A percentile compares a stretch with the other conserved stretches of the same genome.
These are phyloP conservation scores for Thelephora terrestris DNA, from an alignment of 1,284 basidiomycete genomes.

Conservation along the genomic window DNA sequence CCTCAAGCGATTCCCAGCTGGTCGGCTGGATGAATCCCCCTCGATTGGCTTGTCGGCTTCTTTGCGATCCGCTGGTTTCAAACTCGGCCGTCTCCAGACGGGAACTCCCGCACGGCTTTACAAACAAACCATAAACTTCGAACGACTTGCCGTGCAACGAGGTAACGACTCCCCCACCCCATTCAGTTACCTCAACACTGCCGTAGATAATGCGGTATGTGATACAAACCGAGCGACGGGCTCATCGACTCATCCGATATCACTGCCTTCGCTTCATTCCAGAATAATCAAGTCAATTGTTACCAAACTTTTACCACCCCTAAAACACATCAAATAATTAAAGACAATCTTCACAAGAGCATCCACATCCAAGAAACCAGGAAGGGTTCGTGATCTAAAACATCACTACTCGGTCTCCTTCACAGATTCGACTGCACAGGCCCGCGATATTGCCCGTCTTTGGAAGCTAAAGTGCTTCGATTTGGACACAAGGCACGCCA, in stretches of 20 bases:
- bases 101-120: slow-evolving; percentile 82
- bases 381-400: slow-evolving; percentile 40
- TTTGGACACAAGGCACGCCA: slow-evolving; percentile 69
- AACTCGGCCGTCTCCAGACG: slow-evolving; percentile 77
- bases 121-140: slow-evolving; percentile 61
- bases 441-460: slow-evolving; percentile 84
- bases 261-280: not conserved
- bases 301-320: slow-evolving; percentile 68
- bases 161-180: slow-evolving; percentile 53
- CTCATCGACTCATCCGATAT: slow-evolving; percentile 1
- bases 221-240: not conserved
- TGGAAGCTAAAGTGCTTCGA: slow-evolving; percentile 79
- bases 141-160: slow-evolving; percentile 42
- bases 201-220: slow-evolving; percentile 31
- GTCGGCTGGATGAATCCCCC: slow-evolving; percentile 69
- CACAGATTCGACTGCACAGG: slow-evolving; percentile 31
- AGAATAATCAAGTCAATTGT: slow-evolving; percentile 68
- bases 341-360: slow-evolving; percentile 64
- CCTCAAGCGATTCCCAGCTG: slow-evolving; percentile 70
- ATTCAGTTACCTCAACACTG: slow-evolving; percentile 39
- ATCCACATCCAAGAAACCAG: slow-evolving; percentile 83
- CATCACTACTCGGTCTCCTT: not conserved
- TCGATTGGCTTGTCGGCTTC: slow-evolving; percentile 70
- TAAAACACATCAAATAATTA: slow-evolving; percentile 64
- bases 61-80: slow-evolving; percentile 66